Percentiles rank a stretch among this genome's conserved stretches.
phyloP scores from a whole-genome alignment of 305 asterid species.

The Ajuga reptans region DNA sequence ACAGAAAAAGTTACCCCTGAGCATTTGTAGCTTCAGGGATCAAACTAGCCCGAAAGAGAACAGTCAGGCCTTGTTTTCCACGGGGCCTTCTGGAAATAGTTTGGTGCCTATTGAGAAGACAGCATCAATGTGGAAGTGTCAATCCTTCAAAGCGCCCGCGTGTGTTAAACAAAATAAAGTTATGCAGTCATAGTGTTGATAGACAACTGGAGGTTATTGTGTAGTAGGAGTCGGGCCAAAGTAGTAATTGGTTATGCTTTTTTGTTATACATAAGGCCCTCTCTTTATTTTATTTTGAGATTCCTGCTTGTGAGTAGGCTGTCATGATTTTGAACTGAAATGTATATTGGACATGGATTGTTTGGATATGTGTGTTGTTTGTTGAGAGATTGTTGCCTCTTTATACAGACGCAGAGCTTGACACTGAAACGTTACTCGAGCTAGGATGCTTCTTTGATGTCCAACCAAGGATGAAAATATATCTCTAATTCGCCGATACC shows the following conservation, averaged over 20 bases:
- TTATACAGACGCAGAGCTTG: conserved; percentile 15
- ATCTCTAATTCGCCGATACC: too few species aligned
- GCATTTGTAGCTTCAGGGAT: conserved; percentile 80
- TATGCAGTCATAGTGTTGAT: conserved; percentile 62
- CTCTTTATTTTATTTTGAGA: not conserved
- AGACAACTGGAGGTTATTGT: conserved; percentile 36
- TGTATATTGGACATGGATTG: conserved; percentile 51
- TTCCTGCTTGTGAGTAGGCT: conserved; percentile 34
- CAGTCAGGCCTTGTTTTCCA: conserved; percentile 35
- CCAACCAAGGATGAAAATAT: too few species aligned
- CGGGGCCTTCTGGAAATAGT: conserved; percentile 35
- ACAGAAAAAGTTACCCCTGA: conserved; percentile 81
- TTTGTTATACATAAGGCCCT: conserved; percentile 32
- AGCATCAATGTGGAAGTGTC: conserved; percentile 75
- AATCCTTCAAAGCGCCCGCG: conserved; percentile 57
- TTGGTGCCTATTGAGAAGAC: conserved; percentile 52
- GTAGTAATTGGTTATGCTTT: conserved; percentile 34
- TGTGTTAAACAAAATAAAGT: conserved; percentile 68
- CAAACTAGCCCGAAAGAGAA: conserved; percentile 51
- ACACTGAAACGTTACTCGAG: not conserved
- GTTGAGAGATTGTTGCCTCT: conserved; percentile 21
- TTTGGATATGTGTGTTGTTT: conserved; percentile 34
- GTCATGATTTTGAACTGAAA: conserved; percentile 39
- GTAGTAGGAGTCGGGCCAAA: conserved; percentile 38
- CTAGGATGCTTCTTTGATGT: too few species aligned